These are phyloP conservation scores for Daldinia sp. DNA, from an alignment of 2,329 filamentous ascomycete species.

Conservation along the genomic window DNA sequence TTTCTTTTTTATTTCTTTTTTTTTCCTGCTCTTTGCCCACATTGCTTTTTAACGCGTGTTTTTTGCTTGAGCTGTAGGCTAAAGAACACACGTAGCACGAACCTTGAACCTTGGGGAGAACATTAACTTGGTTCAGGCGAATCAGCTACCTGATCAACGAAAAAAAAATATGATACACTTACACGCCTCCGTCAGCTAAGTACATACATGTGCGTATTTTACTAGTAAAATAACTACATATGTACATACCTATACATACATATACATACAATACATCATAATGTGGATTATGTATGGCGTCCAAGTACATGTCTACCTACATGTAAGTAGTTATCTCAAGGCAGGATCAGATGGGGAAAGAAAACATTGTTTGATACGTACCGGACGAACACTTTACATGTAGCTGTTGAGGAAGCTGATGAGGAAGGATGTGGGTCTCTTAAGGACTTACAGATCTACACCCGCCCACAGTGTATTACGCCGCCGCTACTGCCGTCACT, in stretches of 20 bases:
- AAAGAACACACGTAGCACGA: slow-evolving; percentile 8
- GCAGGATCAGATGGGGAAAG: neutral
- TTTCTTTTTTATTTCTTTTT: slow-evolving; percentile 4
- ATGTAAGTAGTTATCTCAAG: neutral
- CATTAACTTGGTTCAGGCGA: neutral
- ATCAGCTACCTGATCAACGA: neutral
- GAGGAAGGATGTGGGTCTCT: neutral
- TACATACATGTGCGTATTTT: too few species aligned
- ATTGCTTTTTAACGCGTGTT: neutral
- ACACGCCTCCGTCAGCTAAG: too few species aligned
- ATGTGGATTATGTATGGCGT: too few species aligned
- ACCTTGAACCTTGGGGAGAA: slow-evolving; percentile 1
- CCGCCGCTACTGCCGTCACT: neutral
- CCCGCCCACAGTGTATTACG: neutral
- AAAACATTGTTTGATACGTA: neutral
- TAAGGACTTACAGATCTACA: slow-evolving; percentile 6
- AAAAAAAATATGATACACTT: neutral
- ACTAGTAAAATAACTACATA: neutral
- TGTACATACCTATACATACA: neutral
- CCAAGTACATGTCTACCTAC: too few species aligned
- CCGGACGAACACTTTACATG: neutral
- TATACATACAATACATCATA: too few species aligned
- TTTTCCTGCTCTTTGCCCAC: neutral
- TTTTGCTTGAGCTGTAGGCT: neutral
- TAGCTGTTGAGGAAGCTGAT: neutral